Base-by-base conservation (phyloP, 2,329 filamentous ascomycete species). In the Cordyceps cicadae region DNA sequence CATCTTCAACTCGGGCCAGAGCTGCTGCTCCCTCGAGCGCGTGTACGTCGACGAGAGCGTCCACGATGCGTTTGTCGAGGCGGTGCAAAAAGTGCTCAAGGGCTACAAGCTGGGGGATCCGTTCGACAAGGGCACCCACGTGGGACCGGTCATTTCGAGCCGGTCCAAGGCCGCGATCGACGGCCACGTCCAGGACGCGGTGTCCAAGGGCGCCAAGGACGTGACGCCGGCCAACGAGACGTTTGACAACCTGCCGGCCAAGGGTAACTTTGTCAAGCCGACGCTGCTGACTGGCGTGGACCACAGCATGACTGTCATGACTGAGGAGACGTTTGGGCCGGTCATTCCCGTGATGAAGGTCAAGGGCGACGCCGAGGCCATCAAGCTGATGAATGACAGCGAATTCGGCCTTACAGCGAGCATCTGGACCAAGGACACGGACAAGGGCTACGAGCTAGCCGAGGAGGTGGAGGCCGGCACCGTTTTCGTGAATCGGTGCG, bases 1-100 rank as follows among this genome's bases (percentile, higher is more conserved):
- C n/a, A 80, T 97, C 61, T 97, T 97, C 81, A 97, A 97, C 77
- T 96, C 92, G 56, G 93, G 93, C n/a, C 93, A 97, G 78, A 96
- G 91, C 72, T 97, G 93, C 79, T 97, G 93, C 75, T 89, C 91
- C 26, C 81, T 97, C 59, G 93, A 97, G 77, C 83, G 93, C 39
- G 85, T 97, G 21, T 97, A 97, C 69, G 92, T 97, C 5, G 86
- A 94, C 68, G 88, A 89, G 70, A 86, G 84, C 67, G 84, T 97
- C 54, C 86, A 97, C 72, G 91, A 96, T 68, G 77, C 83, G 14
- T 97, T 97, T 68, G 81, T 97, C 56, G 79, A 84, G 56, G 90
- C 88, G 5, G 81, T 90, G 14, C 89, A 94, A 73, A 86, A 87
- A 61, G 90, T 96, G 8, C 81, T 97, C 66, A 81, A 82, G 71